Conservation (phyloP, 2,329 filamentous ascomycete genomes). For the Neofusicoccum parvum region DNA sequence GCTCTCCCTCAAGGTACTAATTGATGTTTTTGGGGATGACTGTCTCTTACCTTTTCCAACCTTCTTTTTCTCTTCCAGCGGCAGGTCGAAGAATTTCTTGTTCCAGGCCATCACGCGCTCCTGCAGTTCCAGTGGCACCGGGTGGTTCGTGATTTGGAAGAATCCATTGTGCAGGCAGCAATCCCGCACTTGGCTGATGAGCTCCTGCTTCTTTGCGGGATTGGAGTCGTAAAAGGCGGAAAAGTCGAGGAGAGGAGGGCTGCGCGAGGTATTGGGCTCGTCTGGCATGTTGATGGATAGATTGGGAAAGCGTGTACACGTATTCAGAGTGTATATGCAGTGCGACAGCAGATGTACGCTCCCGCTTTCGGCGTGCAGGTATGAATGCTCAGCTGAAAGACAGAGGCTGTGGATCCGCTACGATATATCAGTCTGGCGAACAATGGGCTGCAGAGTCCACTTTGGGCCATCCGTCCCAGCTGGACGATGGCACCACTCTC, state of each 20-base stretch:
- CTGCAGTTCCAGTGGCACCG: slow-evolving; percentile 43
- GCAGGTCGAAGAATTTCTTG: slow-evolving; percentile 45
- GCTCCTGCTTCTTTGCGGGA: slow-evolving; percentile 28
- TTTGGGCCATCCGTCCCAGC: not conserved
- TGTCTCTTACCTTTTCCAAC: slow-evolving; percentile 38
- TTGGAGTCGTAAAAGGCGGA: slow-evolving; percentile 32
- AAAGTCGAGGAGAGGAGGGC: slow-evolving; percentile 20
- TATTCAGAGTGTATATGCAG: not conserved
- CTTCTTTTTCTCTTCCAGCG: slow-evolving; percentile 45
- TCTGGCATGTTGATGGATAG: not conserved
- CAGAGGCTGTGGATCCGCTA: not conserved
- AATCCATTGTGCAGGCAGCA: slow-evolving; percentile 45
- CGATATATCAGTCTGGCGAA: not conserved
- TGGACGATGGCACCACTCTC: not conserved
- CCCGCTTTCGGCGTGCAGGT: too few species aligned
- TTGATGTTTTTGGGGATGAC: not conserved
- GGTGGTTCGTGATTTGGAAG: slow-evolving; percentile 49
- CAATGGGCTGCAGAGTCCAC: not conserved
- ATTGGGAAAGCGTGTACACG: not conserved
- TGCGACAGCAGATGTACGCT: too few species aligned
- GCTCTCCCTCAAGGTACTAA: too few species aligned
- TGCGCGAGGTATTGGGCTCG: slow-evolving; percentile 14
- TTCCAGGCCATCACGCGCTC: slow-evolving; percentile 41
- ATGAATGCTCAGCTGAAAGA: too few species aligned
- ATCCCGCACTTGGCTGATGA: slow-evolving; percentile 33